Conservation (phyloP, 2,329 filamentous ascomycete species). For the Pestalotiopsis sp. region DNA sequence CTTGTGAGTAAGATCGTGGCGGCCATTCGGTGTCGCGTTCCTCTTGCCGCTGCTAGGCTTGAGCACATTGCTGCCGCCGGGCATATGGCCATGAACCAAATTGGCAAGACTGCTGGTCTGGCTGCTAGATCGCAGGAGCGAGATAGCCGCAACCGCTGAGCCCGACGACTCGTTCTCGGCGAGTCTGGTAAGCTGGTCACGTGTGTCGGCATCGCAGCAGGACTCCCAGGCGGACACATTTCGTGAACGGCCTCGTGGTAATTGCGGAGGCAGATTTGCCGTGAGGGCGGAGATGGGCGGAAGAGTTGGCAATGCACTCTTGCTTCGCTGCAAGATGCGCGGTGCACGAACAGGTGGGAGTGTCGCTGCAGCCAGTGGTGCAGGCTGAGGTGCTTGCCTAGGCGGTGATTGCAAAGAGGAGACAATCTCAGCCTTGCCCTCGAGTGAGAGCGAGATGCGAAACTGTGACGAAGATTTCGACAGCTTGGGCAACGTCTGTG, state of each 20-base stretch:
- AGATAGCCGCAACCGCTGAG: conserved; percentile 81
- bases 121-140: conserved; percentile 74
- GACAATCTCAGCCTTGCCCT: conserved; percentile 88
- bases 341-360: conserved; percentile 50
- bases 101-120: conserved; percentile 42
- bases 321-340: conserved; percentile 67
- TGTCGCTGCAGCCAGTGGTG: conserved; percentile 47
- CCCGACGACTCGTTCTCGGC: conserved; percentile 80
- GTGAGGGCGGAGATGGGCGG: conserved; percentile 58
- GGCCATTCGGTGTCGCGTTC: conserved; percentile 49
- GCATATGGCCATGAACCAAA: conserved; percentile 36
- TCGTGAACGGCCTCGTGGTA: conserved; percentile 74
- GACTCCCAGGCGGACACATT: conserved; percentile 92
- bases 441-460: conserved; percentile 80
- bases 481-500: conserved; percentile 36
- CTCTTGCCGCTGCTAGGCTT: conserved; percentile 67
- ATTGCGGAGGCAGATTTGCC: conserved; percentile 53
- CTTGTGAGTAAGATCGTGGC: conserved; percentile 48
- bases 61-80: conserved; percentile 34
- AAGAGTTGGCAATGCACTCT: conserved; percentile 68
- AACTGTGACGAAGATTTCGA: conserved; percentile 58
- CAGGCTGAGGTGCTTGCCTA: conserved; percentile 57
- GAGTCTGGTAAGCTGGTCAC: conserved; percentile 78
- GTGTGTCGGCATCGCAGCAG: conserved; percentile 79
- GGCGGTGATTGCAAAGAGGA: conserved; percentile 72